Evolutionary conservation across 345 rosid species (phyloP).

Genomic region (Hibiscus syriacus): DNA sequence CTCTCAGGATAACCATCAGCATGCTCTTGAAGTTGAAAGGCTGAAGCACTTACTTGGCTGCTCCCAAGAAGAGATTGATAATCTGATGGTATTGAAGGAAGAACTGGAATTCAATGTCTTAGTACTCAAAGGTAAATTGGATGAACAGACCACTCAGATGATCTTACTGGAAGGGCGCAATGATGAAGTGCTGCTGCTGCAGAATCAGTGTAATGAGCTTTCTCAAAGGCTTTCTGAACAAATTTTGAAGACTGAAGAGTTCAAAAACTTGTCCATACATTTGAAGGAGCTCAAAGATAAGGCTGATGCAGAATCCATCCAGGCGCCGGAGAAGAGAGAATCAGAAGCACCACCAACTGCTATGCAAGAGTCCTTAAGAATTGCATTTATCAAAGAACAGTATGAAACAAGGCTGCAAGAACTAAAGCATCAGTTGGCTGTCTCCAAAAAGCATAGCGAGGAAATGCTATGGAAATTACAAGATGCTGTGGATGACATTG

Average conservation of each 20-base stretch:
- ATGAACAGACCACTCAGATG: conserved; percentile 40
- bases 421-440: conserved; percentile 70
- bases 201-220: conserved; percentile 51
- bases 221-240: conserved; percentile 69
- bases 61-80: too few relatives aligned
- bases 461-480: conserved; percentile 90
- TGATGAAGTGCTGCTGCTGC: conserved; percentile 38
- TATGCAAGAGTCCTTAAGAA: conserved; percentile 89
- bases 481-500: conserved; percentile 81
- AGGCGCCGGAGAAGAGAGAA: conserved; percentile 51
- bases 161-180: conserved; percentile 22
- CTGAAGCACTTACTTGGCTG: too few relatives aligned
- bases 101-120: conserved; percentile 37
- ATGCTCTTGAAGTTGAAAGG: too few relatives aligned
- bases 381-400: conserved; percentile 95
- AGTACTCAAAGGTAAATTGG: conserved; percentile 47
- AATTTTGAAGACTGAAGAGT: conserved; percentile 79
- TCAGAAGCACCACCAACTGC: conserved; percentile 47
- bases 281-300: conserved; percentile 84
- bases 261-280: conserved; percentile 69
- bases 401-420: conserved; percentile 78
- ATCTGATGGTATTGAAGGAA: too few relatives aligned
- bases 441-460: conserved; percentile 84
- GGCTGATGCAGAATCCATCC: conserved; percentile 62
- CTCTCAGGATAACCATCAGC: too few relatives aligned